These are phyloP conservation scores for Epichloe sibirici DNA, from an alignment of 2,329 filamentous ascomycete genomes.

Conservation along the genomic window DNA sequence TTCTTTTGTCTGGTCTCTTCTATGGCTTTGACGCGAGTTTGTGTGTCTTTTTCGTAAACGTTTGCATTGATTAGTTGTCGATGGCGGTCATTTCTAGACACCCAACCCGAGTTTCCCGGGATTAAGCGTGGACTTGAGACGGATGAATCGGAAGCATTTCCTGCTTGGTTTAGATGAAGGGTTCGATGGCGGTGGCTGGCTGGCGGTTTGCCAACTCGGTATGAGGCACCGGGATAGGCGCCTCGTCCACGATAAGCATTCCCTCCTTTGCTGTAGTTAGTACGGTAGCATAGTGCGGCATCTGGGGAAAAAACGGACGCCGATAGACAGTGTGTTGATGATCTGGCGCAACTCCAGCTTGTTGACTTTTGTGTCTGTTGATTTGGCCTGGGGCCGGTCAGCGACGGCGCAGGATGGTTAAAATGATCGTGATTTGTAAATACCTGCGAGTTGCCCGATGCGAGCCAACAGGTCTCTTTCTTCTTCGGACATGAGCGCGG, in stretches of 20 bases:
- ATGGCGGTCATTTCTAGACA: conserved; percentile 63
- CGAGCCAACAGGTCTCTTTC: conserved; percentile 40
- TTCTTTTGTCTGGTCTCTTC: conserved; percentile 54
- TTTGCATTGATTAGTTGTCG: conserved; percentile 73
- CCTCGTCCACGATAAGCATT: conserved; percentile 9
- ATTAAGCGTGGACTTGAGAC: conserved; percentile 24
- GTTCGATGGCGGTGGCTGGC: conserved; percentile 37
- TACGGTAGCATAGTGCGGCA: not conserved
- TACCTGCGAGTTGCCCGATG: conserved; percentile 41
- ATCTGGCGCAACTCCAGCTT: conserved; percentile 25
- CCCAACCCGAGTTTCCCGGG: conserved; percentile 34
- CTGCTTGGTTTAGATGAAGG: conserved; percentile 47
- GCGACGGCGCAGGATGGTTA: conserved; percentile 4
- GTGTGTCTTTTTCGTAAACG: conserved; percentile 62
- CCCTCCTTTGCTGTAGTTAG: conserved; percentile 4
- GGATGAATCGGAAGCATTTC: conserved; percentile 24
- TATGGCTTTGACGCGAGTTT: conserved; percentile 57
- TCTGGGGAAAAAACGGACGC: conserved; percentile 19
- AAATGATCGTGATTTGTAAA: conserved; percentile 7
- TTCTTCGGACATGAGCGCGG: conserved; percentile 32
- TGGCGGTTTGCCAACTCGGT: conserved; percentile 23
- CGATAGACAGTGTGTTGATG: conserved; percentile 20
- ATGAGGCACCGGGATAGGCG: conserved; percentile 23
- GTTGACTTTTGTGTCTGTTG: conserved; percentile 63
- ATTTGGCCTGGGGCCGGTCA: conserved; percentile 51